Evolutionary conservation across 108 stramenopile genomes (phyloP).

Genomic region (Skeletonema costatum): DNA sequence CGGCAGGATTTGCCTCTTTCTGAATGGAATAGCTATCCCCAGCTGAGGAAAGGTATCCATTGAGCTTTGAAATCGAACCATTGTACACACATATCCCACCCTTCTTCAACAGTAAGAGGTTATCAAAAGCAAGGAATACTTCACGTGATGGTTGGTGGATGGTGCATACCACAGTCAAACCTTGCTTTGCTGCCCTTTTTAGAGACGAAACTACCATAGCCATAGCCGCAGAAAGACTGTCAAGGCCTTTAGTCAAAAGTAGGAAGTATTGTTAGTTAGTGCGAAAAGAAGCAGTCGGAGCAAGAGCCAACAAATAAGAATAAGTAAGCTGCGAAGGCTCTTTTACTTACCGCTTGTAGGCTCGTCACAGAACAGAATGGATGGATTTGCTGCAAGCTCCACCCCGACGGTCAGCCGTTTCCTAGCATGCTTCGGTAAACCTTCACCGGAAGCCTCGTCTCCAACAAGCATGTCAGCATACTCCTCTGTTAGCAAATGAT

Average conservation of each 20-base stretch:
- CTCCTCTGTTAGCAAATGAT: neutral
- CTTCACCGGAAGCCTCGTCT: constrained; percentile 20
- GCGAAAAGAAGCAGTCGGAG: too few species aligned
- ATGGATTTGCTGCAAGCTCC: constrained; percentile 82
- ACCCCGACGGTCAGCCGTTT: constrained; percentile 83
- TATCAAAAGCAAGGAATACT: constrained; percentile 82
- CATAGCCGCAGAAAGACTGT: neutral
- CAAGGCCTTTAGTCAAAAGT: neutral
- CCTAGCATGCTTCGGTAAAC: constrained; percentile 79
- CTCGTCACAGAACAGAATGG: constrained; percentile 75
- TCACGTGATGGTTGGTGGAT: constrained; percentile 89
- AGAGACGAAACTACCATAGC: constrained; percentile 34
- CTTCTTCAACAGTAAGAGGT: constrained; percentile 73
- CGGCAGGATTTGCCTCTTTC: neutral
- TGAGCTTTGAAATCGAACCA: neutral
- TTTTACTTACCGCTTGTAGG: constrained; percentile 82
- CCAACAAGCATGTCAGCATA: constrained; percentile 10
- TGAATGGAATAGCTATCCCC: neutral
- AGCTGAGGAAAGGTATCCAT: neutral
- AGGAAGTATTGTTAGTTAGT: too few species aligned
- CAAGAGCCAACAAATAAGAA: constrained; percentile 15
- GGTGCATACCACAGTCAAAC: constrained; percentile 79
- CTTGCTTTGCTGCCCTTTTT: constrained; percentile 50
- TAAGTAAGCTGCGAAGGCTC: constrained; percentile 63
- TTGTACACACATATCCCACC: constrained; percentile 34